Evolutionary conservation across 2,329 filamentous ascomycete species (phyloP).

Genomic region (Cordyceps pruinosa): DNA sequence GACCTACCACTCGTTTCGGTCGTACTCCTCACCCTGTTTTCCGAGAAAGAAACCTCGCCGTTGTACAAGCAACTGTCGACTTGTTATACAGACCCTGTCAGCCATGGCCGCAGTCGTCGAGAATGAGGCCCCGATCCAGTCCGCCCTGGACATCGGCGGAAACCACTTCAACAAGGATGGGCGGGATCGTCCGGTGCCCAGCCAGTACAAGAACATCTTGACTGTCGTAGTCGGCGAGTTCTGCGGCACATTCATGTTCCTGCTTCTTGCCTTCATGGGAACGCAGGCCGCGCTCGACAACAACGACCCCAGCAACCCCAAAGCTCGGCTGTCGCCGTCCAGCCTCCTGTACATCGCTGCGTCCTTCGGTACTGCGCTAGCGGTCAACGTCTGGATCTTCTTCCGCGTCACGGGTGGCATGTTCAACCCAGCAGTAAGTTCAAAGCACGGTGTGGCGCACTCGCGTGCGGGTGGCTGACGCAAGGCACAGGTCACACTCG

Average conservation of each 20-base stretch:
- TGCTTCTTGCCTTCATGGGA: constrained; percentile 37
- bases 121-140: not conserved
- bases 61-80: too few relatives aligned
- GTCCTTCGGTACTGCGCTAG: constrained; percentile 43
- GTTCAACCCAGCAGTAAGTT: constrained; percentile 44
- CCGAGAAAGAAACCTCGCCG: too few relatives aligned
- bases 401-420: constrained; percentile 46
- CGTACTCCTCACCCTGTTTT: too few relatives aligned
- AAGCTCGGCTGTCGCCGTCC: constrained; percentile 24
- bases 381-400: constrained; percentile 51
- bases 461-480: not conserved
- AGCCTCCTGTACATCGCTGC: constrained; percentile 43
- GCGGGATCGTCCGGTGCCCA: not conserved
- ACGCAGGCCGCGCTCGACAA: constrained; percentile 31
- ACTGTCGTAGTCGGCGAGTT: constrained; percentile 36
- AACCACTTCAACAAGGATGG: not conserved
- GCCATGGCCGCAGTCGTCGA: not conserved
- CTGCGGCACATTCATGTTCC: constrained; percentile 47
- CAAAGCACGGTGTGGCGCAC: too few relatives aligned
- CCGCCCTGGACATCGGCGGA: not conserved
- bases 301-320: constrained; percentile 22
- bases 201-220: not conserved
- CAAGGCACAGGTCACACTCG: constrained; percentile 43
- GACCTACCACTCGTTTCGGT: too few relatives aligned
- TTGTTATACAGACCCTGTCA: too few relatives aligned